Percentiles rank a stretch among this genome's conserved stretches.
Evolutionary conservation across 129 eudicot genomes (phyloP).

Genomic region (Glebionis coronaria): DNA sequence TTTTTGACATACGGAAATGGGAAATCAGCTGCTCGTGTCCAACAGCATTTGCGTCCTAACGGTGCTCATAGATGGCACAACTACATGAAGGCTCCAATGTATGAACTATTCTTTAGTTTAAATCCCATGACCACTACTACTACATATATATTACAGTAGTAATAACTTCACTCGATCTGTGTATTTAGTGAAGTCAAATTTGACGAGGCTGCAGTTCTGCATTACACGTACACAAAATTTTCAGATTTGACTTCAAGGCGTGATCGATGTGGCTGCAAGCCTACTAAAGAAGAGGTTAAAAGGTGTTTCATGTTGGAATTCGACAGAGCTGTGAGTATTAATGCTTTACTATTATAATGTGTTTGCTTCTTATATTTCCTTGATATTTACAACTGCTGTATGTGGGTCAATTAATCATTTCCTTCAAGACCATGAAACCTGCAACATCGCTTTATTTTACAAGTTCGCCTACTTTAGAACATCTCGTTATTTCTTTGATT

Average conservation of each 20-base stretch:
- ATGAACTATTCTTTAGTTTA: constrained; percentile 15
- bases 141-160: neutral
- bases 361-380: neutral
- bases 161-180: constrained; percentile 11
- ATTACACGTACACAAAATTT: constrained; percentile 57
- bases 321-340: constrained; percentile 59
- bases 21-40: constrained; percentile 60
- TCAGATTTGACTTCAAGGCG: constrained; percentile 79
- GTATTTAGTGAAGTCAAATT: constrained; percentile 51
- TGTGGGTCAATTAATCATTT: neutral
- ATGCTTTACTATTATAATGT: neutral
- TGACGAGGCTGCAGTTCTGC: constrained; percentile 66
- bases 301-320: constrained; percentile 35
- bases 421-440: neutral
- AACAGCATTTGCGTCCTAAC: constrained; percentile 64
- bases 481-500: no score
- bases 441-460: neutral
- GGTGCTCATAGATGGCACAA: constrained; percentile 82
- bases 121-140: neutral
- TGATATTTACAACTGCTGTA: neutral
- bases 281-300: constrained; percentile 38
- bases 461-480: no score
- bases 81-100: constrained; percentile 59
- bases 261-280: constrained; percentile 76
- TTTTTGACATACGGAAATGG: constrained; percentile 72